Evolutionary conservation across 1,284 basidiomycete genomes (phyloP).

Genomic region (Heterobasidion irregulare): DNA sequence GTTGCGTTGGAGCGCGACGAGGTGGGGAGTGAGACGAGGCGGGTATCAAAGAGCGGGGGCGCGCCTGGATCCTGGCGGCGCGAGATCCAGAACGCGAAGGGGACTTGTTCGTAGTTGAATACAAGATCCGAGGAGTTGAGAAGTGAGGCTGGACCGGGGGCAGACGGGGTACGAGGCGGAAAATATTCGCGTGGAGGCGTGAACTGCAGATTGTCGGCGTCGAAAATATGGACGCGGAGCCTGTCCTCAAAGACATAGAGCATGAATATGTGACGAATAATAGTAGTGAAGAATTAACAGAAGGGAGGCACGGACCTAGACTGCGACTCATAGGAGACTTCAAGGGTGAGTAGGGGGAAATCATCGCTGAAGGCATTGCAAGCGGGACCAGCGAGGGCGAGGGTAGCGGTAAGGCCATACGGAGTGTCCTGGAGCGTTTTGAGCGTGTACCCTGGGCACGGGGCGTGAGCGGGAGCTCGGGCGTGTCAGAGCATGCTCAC

Average conservation of each 20-base stretch:
- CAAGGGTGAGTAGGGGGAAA: conserved; percentile 50
- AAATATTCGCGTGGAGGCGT: conserved; percentile 57
- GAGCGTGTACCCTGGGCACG: conserved; percentile 41
- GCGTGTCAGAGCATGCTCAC: too few species aligned
- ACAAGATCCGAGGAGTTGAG: conserved; percentile 41
- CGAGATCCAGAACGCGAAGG: conserved; percentile 77
- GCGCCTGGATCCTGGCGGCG: conserved; percentile 50
- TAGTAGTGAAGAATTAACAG: background rate
- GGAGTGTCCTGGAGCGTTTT: conserved; percentile 32
- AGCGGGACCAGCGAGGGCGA: conserved; percentile 47
- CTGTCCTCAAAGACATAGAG: conserved; percentile 25
- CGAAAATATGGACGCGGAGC: conserved; percentile 72
- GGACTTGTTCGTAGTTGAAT: conserved; percentile 59
- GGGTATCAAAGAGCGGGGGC: conserved; percentile 66
- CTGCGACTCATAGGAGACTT: conserved; percentile 57
- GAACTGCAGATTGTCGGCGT: conserved; percentile 58
- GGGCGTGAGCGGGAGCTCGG: too few species aligned
- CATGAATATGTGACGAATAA: background rate
- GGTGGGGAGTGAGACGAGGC: too few species aligned
- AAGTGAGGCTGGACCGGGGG: conserved; percentile 16
- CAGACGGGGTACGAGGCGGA: conserved; percentile 32
- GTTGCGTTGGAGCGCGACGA: conserved; percentile 35
- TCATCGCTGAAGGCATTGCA: conserved; percentile 74
- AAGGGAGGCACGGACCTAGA: conserved; percentile 28
- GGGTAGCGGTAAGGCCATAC: conserved; percentile 45